A percentile compares a stretch with the other conserved stretches of the same genome.
These are phyloP conservation scores for Trametes sanguinea DNA, from an alignment of 768 basidiomycete genomes.

Conservation along the genomic window DNA sequence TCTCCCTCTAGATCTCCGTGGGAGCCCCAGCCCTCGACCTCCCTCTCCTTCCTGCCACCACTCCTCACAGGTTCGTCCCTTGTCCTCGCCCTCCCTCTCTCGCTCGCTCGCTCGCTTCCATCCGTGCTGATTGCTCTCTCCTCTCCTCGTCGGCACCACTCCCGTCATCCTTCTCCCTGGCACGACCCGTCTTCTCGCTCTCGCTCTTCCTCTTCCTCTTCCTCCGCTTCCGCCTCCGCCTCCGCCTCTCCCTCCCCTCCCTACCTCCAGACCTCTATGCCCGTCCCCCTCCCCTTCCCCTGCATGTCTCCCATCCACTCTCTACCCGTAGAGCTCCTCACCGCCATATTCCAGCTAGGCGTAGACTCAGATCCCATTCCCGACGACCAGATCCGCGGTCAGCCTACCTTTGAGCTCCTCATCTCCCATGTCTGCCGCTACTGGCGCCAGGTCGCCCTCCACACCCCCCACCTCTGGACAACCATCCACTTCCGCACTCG, in stretches of 20 bases:
- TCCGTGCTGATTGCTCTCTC: too few species aligned
- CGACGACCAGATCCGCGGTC: constrained; percentile 43
- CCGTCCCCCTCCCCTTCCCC: constrained; percentile 6
- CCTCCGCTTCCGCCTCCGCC: background rate
- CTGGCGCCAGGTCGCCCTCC: constrained; percentile 58
- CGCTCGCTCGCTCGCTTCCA: too few species aligned
- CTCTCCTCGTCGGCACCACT: too few species aligned
- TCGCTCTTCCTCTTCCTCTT: too few species aligned
- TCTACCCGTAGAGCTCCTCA: constrained; percentile 38
- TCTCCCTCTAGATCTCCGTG: too few species aligned
- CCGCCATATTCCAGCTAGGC: constrained; percentile 53
- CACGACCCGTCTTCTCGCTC: too few species aligned
- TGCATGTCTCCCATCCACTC: constrained; percentile 29
- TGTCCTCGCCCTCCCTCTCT: too few species aligned
- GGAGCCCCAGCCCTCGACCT: too few species aligned
- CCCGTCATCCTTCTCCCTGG: too few species aligned
- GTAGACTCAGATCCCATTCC: constrained; percentile 44
- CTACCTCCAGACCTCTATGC: constrained; percentile 6
- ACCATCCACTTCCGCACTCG: constrained; percentile 55
- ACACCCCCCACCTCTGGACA: constrained; percentile 53
- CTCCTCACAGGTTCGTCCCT: too few species aligned
- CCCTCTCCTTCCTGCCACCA: too few species aligned
- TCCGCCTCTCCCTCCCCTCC: background rate
- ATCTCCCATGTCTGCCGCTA: constrained; percentile 60
- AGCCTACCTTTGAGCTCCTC: constrained; percentile 52